Evolutionary conservation across 768 basidiomycete genomes (phyloP).

Genomic region (Suillus cothurnatus): DNA sequence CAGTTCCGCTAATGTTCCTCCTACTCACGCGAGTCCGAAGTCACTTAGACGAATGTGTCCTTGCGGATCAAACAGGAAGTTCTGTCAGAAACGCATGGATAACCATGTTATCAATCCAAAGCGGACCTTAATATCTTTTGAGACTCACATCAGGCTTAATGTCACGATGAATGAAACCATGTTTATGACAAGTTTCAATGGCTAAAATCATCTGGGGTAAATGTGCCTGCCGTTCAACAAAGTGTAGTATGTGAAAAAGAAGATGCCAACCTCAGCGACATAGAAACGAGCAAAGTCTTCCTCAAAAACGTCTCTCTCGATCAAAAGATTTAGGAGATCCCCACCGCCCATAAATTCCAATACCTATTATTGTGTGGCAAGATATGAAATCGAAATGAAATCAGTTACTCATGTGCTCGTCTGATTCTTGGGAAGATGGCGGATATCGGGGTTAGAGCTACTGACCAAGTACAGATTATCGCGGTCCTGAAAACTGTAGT

Average conservation of each 20-base stretch:
- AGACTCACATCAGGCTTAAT: slow-evolving; percentile 87
- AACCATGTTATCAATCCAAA: slow-evolving; percentile 25
- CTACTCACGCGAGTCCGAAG: slow-evolving; percentile 90
- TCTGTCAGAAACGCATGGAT: slow-evolving; percentile 49
- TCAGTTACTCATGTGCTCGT: slow-evolving; percentile 37
- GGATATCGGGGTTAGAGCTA: slow-evolving; percentile 37
- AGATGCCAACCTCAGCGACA: slow-evolving; percentile 75
- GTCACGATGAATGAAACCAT: slow-evolving; percentile 97
- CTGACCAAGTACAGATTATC: slow-evolving; percentile 93
- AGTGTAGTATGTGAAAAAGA: slow-evolving; percentile 21
- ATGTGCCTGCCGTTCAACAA: slow-evolving; percentile 24
- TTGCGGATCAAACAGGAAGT: slow-evolving; percentile 92
- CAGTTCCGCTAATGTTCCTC: slow-evolving; percentile 28
- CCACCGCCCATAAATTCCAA: slow-evolving; percentile 97
- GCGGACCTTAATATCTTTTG: slow-evolving; percentile 30
- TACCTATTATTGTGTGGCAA: slow-evolving; percentile 51
- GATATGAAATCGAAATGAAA: slow-evolving; percentile 61
- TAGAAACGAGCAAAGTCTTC: slow-evolving; percentile 94
- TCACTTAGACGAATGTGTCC: slow-evolving; percentile 96
- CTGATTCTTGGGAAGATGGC: slow-evolving; percentile 19
- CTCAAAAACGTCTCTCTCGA: slow-evolving; percentile 88
- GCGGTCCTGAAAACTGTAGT: slow-evolving; percentile 94
- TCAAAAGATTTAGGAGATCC: slow-evolving; percentile 93
- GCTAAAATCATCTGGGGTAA: slow-evolving; percentile 85
- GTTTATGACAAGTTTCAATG: slow-evolving; percentile 89